Evolutionary conservation across 305 asterid genomes (phyloP), one percentile per base, ranked within the genome.

Genomic region (Petunia hybrid): DNA sequence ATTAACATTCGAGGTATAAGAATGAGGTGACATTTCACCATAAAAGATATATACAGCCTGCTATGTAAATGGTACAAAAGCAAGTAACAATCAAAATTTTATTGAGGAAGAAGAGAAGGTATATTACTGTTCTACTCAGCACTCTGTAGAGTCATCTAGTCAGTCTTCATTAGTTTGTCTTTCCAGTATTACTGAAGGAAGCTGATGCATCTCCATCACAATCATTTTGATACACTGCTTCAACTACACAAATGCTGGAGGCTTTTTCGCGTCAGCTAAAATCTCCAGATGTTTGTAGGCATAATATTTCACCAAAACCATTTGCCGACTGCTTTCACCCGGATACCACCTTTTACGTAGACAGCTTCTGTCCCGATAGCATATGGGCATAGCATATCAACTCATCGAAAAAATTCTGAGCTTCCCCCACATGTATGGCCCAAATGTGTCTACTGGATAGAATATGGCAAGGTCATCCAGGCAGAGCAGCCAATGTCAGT

Each of bases 401-500:
- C 78, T 51, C 64, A 36, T 73, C 14, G 46, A 4, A 57, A 63
- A 48, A 10, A 51, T 36, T 4, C 78, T 51, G 13, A 36, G 7
- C 78, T 73, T 53, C 46, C 35, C 63, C 61, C 51, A 13, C 63
- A 36, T 36, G 63, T 13, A 13, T 36, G 36, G 64, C 7, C 46
- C 31, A 22, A 73, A 51, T 3, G 45, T 4, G 43, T 46, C 6
- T 35, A 35, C 78, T 73, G 63, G 3, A 43, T 48, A 71, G 43
- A 10, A 35, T 71, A 35, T 5, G 6, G 39, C 35, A 46, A 2
- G 43, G 61, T 48, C 22, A 71, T 71, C 77, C 41, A 48, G 22
- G 61, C 40, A 13, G 61, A 46, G 77, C 61, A 73, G 64, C 78
- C 46, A 73, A 73, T 73, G 78, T 73, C 78, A 36, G 64, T 73